Conservation (phyloP, 2,329 filamentous ascomycete genomes). For the Cercospora beticola region DNA sequence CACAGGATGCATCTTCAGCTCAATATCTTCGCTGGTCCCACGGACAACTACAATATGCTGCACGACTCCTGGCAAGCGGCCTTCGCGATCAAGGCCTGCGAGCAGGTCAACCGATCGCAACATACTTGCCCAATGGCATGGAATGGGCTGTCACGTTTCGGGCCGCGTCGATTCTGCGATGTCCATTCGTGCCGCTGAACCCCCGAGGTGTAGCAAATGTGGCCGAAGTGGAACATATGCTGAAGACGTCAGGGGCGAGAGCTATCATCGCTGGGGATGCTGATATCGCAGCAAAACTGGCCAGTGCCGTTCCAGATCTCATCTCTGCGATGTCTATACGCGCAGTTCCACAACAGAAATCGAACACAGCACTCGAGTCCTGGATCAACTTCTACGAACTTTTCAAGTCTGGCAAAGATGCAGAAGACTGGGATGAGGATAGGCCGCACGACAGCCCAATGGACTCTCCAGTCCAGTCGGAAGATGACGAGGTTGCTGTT, state of each 20-base stretch:
- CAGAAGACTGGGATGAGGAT: background rate
- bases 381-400: slow-evolving; percentile 1
- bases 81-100: background rate
- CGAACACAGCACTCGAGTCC: background rate
- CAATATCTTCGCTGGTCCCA: slow-evolving; percentile 3
- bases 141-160: slow-evolving; percentile 11
- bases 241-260: slow-evolving; percentile 1
- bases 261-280: slow-evolving; percentile 4
- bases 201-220: slow-evolving; percentile 11
- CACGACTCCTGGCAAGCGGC: background rate
- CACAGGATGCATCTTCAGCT: background rate
- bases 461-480: background rate
- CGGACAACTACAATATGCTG: slow-evolving; percentile 6
- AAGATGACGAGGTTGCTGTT: slow-evolving; percentile 1
- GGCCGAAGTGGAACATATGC: slow-evolving; percentile 12
- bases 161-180: slow-evolving; percentile 13
- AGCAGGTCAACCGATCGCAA: slow-evolving; percentile 1
- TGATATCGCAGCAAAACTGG: background rate
- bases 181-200: slow-evolving; percentile 19
- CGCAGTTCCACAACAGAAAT: background rate
- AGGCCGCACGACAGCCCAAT: background rate
- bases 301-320: background rate
- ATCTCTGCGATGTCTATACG: background rate
- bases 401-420: background rate
- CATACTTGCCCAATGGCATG: slow-evolving; percentile 9